Evolutionary conservation across 1,284 basidiomycete species (phyloP).

Genomic region (Anthracocystis walkeri): DNA sequence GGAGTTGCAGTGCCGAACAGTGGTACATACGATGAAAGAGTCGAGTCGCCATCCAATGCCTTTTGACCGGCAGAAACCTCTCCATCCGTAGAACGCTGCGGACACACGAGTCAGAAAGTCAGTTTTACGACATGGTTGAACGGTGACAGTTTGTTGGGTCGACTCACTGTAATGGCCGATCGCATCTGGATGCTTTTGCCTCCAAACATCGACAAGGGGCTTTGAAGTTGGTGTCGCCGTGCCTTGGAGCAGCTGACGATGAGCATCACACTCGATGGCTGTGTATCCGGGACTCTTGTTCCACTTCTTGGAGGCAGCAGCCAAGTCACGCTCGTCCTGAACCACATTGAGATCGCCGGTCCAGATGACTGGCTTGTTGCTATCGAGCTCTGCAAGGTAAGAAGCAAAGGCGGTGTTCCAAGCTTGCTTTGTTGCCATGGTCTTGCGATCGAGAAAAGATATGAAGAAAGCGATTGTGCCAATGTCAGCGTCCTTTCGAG

Average conservation of each 20-base stretch:
- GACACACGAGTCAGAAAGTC: slow-evolving; percentile 57
- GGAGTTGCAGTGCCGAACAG: no score
- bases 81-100: slow-evolving; percentile 79
- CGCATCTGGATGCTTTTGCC: slow-evolving; percentile 77
- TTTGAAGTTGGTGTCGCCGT: slow-evolving; percentile 51
- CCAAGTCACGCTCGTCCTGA: slow-evolving; percentile 70
- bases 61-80: slow-evolving; percentile 82
- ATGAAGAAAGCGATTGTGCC: not conserved
- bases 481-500: not conserved
- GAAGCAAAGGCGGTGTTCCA: slow-evolving; percentile 71
- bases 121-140: not conserved
- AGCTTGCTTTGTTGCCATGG: slow-evolving; percentile 53
- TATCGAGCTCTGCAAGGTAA: slow-evolving; percentile 80
- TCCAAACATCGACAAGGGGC: slow-evolving; percentile 83
- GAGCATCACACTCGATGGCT: slow-evolving; percentile 74
- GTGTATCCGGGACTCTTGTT: slow-evolving; percentile 70
- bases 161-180: slow-evolving; percentile 75
- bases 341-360: slow-evolving; percentile 89
- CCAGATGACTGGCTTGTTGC: slow-evolving; percentile 86
- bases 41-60: slow-evolving; percentile 89
- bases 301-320: slow-evolving; percentile 70
- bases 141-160: no score
- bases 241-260: slow-evolving; percentile 66
- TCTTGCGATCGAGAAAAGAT: slow-evolving; percentile 9
- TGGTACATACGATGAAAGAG: slow-evolving; percentile 72